phyloP scores from a whole-genome alignment of 768 basidiomycete genomes.

The Heimioporus sp. region DNA sequence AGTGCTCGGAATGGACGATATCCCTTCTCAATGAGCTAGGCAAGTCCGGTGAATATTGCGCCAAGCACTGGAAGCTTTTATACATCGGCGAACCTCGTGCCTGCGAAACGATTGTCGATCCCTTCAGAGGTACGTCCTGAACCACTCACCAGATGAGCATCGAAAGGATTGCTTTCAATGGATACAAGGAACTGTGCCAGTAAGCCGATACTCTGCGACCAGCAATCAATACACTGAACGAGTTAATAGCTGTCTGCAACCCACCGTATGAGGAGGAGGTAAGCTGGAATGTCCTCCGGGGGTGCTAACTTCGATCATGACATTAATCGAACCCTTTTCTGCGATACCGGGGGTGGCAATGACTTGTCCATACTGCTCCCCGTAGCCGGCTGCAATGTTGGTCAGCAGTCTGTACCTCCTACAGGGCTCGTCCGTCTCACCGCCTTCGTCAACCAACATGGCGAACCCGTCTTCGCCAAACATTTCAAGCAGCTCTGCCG shows the following conservation, averaged over 20 bases:
- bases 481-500: slow-evolving; percentile 45
- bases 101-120: slow-evolving; percentile 26
- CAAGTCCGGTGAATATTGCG: slow-evolving; percentile 57
- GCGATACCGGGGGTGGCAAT: slow-evolving; percentile 63
- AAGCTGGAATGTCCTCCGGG: slow-evolving; percentile 86
- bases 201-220: slow-evolving; percentile 75
- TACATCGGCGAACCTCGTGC: slow-evolving; percentile 58
- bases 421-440: slow-evolving; percentile 36
- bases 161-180: slow-evolving; percentile 64
- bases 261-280: slow-evolving; percentile 77
- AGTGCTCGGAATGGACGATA: slow-evolving; percentile 46
- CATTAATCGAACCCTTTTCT: slow-evolving; percentile 72
- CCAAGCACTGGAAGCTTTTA: slow-evolving; percentile 61
- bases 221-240: slow-evolving; percentile 7
- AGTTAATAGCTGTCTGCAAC: slow-evolving; percentile 11
- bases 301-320: slow-evolving; percentile 60
- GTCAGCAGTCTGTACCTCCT: neutral
- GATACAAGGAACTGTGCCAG: slow-evolving; percentile 67
- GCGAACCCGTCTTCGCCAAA: slow-evolving; percentile 76
- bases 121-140: neutral
- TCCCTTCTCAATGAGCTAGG: slow-evolving; percentile 44
- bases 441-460: slow-evolving; percentile 86
- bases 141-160: slow-evolving; percentile 46
- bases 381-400: slow-evolving; percentile 43
- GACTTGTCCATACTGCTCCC: slow-evolving; percentile 48